Percentiles rank a stretch among this genome's conserved stretches.
phyloP scores from a whole-genome alignment of 2,329 filamentous ascomycete species.

The Raffaelea arxii region DNA sequence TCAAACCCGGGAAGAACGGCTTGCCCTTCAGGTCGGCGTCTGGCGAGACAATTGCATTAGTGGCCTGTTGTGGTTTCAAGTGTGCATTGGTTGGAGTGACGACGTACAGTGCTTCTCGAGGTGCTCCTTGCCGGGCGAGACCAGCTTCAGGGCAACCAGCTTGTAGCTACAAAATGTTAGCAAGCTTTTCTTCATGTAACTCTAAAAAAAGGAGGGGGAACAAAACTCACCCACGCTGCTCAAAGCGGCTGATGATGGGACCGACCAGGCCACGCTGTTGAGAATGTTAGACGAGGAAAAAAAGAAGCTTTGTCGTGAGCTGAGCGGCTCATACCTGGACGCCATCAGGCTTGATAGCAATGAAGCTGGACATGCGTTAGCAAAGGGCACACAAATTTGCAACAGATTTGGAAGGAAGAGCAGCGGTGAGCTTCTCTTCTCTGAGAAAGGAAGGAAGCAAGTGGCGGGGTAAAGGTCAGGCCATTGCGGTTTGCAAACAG shows the following conservation, averaged over 20 bases:
- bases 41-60: constrained; percentile 18
- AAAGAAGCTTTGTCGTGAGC: too few relatives aligned
- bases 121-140: constrained; percentile 81
- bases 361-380: constrained; percentile 61
- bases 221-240: constrained; percentile 72
- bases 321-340: constrained; percentile 64
- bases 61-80: constrained; percentile 12
- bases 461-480: too few relatives aligned
- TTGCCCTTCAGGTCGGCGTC: constrained; percentile 84
- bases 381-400: background rate
- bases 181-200: background rate
- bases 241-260: constrained; percentile 96
- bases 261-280: constrained; percentile 88
- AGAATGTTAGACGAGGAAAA: background rate
- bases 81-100: background rate
- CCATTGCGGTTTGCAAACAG: background rate
- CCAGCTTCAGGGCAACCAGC: constrained; percentile 95
- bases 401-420: too few relatives aligned
- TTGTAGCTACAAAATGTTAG: constrained; percentile 66
- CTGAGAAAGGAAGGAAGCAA: too few relatives aligned
- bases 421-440: too few relatives aligned
- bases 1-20: constrained; percentile 93
- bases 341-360: constrained; percentile 99
- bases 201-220: background rate
- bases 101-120: constrained; percentile 88